Conservation (phyloP, 805 yeast genomes). For the Yarrowia osloensis region DNA sequence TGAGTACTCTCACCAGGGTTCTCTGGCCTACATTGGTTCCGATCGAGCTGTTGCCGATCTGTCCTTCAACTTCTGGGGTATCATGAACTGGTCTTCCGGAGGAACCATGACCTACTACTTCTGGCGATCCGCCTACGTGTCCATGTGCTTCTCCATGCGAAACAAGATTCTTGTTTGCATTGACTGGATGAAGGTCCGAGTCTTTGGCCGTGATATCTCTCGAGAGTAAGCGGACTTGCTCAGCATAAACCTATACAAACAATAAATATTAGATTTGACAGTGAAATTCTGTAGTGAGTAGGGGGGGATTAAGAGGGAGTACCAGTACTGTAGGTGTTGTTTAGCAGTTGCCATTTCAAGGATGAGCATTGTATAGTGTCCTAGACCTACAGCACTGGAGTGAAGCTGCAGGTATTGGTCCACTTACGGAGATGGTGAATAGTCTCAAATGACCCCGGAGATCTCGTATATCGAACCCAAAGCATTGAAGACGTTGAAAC, state of each 20-base stretch:
- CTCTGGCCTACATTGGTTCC: conserved; percentile 87
- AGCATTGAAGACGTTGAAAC: not conserved
- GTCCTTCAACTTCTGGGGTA: conserved; percentile 51
- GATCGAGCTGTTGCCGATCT: conserved; percentile 95
- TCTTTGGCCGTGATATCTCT: conserved; percentile 93
- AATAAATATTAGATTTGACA: conserved; percentile 17
- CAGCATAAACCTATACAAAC: conserved; percentile 15
- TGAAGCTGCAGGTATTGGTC: too few relatives aligned
- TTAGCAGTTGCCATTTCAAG: too few relatives aligned
- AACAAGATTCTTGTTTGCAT: conserved; percentile 81
- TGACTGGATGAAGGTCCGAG: conserved; percentile 85
- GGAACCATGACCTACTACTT: conserved; percentile 86
- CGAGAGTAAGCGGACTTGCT: conserved; percentile 56
- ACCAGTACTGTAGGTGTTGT: too few relatives aligned
- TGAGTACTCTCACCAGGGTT: conserved; percentile 84
- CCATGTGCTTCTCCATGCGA: conserved; percentile 87
- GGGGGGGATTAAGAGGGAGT: too few relatives aligned
- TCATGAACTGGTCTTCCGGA: conserved; percentile 71
- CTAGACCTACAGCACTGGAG: too few relatives aligned
- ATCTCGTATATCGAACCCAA: not conserved
- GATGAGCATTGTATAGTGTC: too few relatives aligned
- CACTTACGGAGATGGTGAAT: too few relatives aligned
- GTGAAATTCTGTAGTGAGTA: too few relatives aligned
- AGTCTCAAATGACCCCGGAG: too few relatives aligned
- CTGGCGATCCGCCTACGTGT: conserved; percentile 93